phyloP scores from a whole-genome alignment of 140 eudicot species.

The Artemisia princeps region DNA sequence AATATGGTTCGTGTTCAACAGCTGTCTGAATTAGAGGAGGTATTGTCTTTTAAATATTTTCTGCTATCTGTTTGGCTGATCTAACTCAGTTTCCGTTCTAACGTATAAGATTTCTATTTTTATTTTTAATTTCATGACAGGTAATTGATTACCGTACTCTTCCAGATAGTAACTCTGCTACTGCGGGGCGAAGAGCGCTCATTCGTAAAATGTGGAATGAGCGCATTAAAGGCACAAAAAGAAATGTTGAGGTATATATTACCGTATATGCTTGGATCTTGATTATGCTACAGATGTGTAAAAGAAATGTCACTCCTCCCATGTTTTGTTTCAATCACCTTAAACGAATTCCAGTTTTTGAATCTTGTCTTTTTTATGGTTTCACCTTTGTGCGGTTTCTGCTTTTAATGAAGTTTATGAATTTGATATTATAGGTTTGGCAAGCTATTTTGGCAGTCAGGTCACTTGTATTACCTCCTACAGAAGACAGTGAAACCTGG shows the following conservation, averaged over 20 bases:
- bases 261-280: conserved; percentile 2
- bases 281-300: neutral
- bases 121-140: conserved; percentile 31
- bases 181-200: conserved; percentile 83
- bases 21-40: conserved; percentile 95
- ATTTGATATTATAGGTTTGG: conserved; percentile 63
- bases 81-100: conserved; percentile 7
- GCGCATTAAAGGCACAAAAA: conserved; percentile 85
- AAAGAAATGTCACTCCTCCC: no score
- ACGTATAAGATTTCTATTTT: neutral
- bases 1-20: conserved; percentile 98
- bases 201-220: conserved; percentile 99
- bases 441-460: conserved; percentile 91
- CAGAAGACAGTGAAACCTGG: conserved; percentile 95
- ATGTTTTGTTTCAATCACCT: no score
- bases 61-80: neutral
- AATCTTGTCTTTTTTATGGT: no score
- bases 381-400: neutral
- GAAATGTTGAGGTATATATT: conserved; percentile 84
- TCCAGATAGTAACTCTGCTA: conserved; percentile 62
- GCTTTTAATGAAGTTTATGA: conserved; percentile 15
- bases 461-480: conserved; percentile 90
- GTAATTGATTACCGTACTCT: conserved; percentile 92
- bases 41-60: conserved; percentile 20
- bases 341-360: no score